Base-by-base conservation (phyloP, 1,139 yeast genomes). In the Sugiyamaella castrensis region DNA sequence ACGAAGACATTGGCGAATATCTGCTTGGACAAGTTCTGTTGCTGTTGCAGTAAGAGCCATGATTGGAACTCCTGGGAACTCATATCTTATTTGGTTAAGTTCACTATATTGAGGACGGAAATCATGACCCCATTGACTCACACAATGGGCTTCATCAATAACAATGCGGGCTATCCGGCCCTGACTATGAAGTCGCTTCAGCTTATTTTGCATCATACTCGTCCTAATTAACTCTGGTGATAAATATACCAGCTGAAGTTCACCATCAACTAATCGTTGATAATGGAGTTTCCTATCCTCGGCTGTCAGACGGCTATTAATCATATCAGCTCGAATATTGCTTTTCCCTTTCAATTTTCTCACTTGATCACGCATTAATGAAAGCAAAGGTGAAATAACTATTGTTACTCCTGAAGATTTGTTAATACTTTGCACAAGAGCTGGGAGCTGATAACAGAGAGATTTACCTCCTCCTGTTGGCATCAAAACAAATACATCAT, bases 401-500 rank as follows among this genome's bases (percentile, higher is more conserved):
- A 94, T 79, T 0, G 98, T 89, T 0, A 94, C 84, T 11, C 98
- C 98, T 13, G 69, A 71, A 0, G 95, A 85, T 3, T 5, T 19
- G 31, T 69, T 73, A 0, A 96, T 98, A 0, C 83, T 73, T 43
- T 75, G 74, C 1, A 92, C 81, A 43, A 92, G 71, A 0, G 98
- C 97, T 0, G 99, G 98, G 15, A 94, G 71, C 67, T 94, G 99
- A 66, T 91, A 94, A 64, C 99, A 94, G 37, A 94, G 71, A 0
- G 98, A 91, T 66, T 94, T 94, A 45, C 99, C 99, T 45, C 98
- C 98, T 39, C 99, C 99, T 0, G 99, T 94, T 0, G 99, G 99
- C 97, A 94, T 92, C 57, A 94, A 73, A 1, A 94, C 97, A 70
- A 94, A 88, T 0, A 87, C 96, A 66, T 94, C 98, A 43, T 77